Percentiles rank a stretch among this genome's conserved stretches.
These are phyloP conservation scores for Juglanconis sp. DNA, from an alignment of 2,329 filamentous ascomycete genomes.

Conservation along the genomic window DNA sequence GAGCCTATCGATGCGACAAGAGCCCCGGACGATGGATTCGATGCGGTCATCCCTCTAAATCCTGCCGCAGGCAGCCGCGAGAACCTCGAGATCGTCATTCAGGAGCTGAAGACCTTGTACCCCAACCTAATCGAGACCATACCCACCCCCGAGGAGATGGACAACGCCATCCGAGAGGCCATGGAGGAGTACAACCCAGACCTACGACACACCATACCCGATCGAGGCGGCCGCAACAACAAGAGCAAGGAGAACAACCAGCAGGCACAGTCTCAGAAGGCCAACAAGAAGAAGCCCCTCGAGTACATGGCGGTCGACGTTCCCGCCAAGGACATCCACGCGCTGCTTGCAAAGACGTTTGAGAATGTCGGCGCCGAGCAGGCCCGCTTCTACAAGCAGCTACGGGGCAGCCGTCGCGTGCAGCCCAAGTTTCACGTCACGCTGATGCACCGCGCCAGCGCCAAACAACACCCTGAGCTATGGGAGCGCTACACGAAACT, in stretches of 20 bases:
- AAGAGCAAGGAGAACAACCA: conserved; percentile 37
- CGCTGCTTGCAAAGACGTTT: conserved; percentile 70
- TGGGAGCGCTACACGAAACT: conserved; percentile 73
- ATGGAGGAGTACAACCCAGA: conserved; percentile 75
- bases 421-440: conserved; percentile 92
- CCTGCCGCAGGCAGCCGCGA: conserved; percentile 71
- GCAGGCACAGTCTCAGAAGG: conserved; percentile 28
- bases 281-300: conserved; percentile 45
- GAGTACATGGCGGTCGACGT: conserved; percentile 57
- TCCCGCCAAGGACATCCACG: conserved; percentile 37
- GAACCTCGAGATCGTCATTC: conserved; percentile 80
- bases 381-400: conserved; percentile 69
- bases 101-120: conserved; percentile 69
- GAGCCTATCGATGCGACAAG: conserved; percentile 67
- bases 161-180: conserved; percentile 73
- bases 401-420: conserved; percentile 70
- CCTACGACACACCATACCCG: conserved; percentile 71
- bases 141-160: conserved; percentile 71
- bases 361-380: conserved; percentile 46
- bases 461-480: conserved; percentile 59
- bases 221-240: conserved; percentile 45
- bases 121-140: conserved; percentile 71
- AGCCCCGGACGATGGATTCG: conserved; percentile 77
- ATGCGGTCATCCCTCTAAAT: conserved; percentile 81
- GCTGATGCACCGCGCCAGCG: conserved; percentile 74